Evolutionary conservation across 2,329 filamentous ascomycete genomes (phyloP).

Genomic region (Fusarium oligoseptatum): DNA sequence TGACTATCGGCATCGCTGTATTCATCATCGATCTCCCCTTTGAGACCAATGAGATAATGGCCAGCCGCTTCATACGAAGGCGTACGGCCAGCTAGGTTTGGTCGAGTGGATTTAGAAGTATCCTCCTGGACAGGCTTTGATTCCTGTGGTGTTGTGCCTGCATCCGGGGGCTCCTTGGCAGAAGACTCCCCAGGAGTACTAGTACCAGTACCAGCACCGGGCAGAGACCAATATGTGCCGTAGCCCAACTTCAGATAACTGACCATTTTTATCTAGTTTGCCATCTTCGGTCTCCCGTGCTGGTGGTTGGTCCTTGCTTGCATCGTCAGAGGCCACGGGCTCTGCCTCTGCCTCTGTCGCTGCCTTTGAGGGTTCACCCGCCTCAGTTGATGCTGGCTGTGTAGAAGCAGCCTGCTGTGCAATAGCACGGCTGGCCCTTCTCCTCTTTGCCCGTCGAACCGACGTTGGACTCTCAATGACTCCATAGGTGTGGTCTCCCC

Average conservation of each 20-base stretch:
- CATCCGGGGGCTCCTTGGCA: slow-evolving; percentile 23
- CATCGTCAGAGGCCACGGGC: background rate
- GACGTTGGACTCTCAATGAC: slow-evolving; percentile 83
- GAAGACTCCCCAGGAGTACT: slow-evolving; percentile 41
- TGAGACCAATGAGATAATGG: slow-evolving; percentile 76
- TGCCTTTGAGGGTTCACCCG: slow-evolving; percentile 8
- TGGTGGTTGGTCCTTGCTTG: slow-evolving; percentile 34
- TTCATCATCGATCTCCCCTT: slow-evolving; percentile 71
- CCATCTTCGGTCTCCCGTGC: slow-evolving; percentile 47
- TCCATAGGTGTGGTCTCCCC: slow-evolving; percentile 88
- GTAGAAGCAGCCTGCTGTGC: slow-evolving; percentile 12
- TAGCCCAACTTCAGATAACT: slow-evolving; percentile 77
- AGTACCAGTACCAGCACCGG: slow-evolving; percentile 37
- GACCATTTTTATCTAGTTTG: slow-evolving; percentile 67
- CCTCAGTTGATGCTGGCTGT: slow-evolving; percentile 2
- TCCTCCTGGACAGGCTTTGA: slow-evolving; percentile 28
- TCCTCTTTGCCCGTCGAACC: slow-evolving; percentile 64
- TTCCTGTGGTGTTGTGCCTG: slow-evolving; percentile 18
- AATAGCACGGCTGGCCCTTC: slow-evolving; percentile 44
- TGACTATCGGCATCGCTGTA: slow-evolving; percentile 49
- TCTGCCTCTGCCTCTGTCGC: slow-evolving; percentile 4
- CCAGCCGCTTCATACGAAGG: slow-evolving; percentile 53
- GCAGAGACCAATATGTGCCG: slow-evolving; percentile 74
- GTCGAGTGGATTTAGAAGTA: slow-evolving; percentile 17
- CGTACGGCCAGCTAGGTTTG: slow-evolving; percentile 22